Conservation (phyloP, 768 basidiomycete species). For the Serpula lacrymans region DNA sequence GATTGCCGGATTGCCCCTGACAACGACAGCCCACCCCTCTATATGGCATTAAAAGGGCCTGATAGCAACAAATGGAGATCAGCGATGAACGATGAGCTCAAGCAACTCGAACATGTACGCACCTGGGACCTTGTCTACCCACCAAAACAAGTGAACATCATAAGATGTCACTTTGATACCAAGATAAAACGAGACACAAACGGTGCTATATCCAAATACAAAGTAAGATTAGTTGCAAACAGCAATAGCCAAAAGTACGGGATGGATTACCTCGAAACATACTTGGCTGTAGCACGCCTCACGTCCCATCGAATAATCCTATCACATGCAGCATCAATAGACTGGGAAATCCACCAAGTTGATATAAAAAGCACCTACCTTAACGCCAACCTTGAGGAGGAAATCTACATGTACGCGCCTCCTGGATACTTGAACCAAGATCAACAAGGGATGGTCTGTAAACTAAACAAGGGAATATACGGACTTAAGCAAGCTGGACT, state of each 20-base stretch:
- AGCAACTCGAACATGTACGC: neutral
- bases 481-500: constrained; percentile 25
- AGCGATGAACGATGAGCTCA: constrained; percentile 5
- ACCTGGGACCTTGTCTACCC: constrained; percentile 4
- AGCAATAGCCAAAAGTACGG: constrained; percentile 32
- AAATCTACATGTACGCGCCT: constrained; percentile 21
- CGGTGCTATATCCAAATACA: constrained; percentile 3
- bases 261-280: constrained; percentile 31
- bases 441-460: constrained; percentile 13
- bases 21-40: constrained; percentile 1
- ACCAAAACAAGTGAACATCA: neutral
- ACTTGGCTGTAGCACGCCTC: constrained; percentile 22
- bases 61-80: neutral
- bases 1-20: no score
- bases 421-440: constrained; percentile 13
- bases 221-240: constrained; percentile 33
- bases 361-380: constrained; percentile 12
- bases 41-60: neutral
- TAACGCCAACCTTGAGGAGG: constrained; percentile 13
- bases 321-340: constrained; percentile 1
- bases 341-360: constrained; percentile 14
- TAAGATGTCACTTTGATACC: neutral
- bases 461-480: constrained; percentile 25
- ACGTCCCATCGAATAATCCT: constrained; percentile 3
- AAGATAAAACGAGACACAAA: constrained; percentile 2